Evolutionary conservation across 495 filamentous ascomycete species (phyloP).

Genomic region (Aspergillus egyptiacus): DNA sequence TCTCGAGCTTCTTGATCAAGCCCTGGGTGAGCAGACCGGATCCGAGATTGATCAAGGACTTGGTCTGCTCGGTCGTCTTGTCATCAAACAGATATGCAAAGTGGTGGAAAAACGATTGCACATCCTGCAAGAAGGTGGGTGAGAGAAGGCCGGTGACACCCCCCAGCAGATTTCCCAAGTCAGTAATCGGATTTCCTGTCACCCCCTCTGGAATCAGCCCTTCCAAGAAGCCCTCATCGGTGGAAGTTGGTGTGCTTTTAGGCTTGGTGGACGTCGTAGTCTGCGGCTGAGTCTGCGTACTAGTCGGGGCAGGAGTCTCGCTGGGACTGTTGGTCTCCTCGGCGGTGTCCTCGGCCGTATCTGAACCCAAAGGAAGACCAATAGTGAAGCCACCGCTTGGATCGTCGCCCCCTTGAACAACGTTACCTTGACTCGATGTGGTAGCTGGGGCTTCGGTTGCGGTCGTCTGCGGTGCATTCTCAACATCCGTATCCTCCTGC

Average conservation of each 20-base stretch:
- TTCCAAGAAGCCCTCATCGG: neutral
- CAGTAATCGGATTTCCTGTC: constrained; percentile 23
- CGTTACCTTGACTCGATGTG: constrained; percentile 1
- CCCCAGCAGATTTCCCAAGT: constrained; percentile 35
- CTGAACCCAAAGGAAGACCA: neutral
- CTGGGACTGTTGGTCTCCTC: neutral
- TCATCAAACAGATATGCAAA: constrained; percentile 41
- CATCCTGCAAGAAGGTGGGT: constrained; percentile 31
- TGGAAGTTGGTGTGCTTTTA: constrained; percentile 1
- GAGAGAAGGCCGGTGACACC: constrained; percentile 39
- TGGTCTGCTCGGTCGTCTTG: constrained; percentile 33
- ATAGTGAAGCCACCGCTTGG: neutral
- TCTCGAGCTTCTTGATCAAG: constrained; percentile 22
- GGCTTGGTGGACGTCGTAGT: constrained; percentile 1
- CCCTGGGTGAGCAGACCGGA: constrained; percentile 25
- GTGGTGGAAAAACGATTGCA: constrained; percentile 44
- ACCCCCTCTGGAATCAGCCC: constrained; percentile 7
- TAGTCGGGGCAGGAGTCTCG: constrained; percentile 5
- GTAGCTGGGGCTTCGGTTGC: constrained; percentile 4
- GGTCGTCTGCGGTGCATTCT: constrained; percentile 8
- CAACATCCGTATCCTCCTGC: constrained; percentile 3
- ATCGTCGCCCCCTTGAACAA: neutral
- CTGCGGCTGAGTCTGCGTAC: neutral
- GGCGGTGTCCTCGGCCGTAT: neutral
- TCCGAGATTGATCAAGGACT: constrained; percentile 26